Evolutionary conservation across 2,329 filamentous ascomycete species (phyloP).

Genomic region (Colletotrichum orchidophilum): DNA sequence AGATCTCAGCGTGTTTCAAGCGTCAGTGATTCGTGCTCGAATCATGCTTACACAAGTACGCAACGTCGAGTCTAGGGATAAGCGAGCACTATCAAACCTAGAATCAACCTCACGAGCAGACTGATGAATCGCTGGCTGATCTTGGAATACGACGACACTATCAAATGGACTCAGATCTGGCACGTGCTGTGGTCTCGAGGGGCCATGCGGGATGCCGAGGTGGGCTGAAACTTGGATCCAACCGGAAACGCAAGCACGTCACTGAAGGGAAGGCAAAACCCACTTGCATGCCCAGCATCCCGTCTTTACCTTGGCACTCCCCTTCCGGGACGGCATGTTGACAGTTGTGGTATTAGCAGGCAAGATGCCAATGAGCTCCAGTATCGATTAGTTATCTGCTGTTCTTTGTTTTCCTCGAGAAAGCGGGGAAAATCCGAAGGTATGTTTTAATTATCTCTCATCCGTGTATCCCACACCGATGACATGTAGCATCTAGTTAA

Average conservation of each 20-base stretch:
- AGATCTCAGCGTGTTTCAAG: not conserved
- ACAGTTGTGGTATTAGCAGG: not conserved
- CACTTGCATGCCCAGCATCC: constrained; percentile 66
- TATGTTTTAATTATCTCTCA: not conserved
- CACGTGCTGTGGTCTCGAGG: not conserved
- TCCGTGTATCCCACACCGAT: not conserved
- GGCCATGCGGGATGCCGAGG: not conserved
- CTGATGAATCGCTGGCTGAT: not conserved
- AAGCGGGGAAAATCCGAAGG: not conserved
- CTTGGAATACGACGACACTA: not conserved
- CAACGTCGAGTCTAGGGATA: not conserved
- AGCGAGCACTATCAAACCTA: not conserved
- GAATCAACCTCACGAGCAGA: not conserved
- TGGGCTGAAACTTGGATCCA: not conserved
- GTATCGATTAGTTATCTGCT: not conserved
- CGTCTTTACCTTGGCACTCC: constrained; percentile 51
- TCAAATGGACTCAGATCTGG: not conserved
- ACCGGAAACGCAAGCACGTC: not conserved
- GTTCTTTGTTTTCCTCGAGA: not conserved
- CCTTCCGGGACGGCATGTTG: constrained; percentile 29
- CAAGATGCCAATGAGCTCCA: not conserved
- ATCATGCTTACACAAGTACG: not conserved
- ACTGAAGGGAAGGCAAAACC: constrained; percentile 38
- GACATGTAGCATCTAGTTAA: not conserved
- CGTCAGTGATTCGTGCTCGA: not conserved